Percentiles rank a stretch among this genome's conserved stretches.
Evolutionary conservation across 179 eudicot genomes (phyloP).

Genomic region (Silene coronaria): DNA sequence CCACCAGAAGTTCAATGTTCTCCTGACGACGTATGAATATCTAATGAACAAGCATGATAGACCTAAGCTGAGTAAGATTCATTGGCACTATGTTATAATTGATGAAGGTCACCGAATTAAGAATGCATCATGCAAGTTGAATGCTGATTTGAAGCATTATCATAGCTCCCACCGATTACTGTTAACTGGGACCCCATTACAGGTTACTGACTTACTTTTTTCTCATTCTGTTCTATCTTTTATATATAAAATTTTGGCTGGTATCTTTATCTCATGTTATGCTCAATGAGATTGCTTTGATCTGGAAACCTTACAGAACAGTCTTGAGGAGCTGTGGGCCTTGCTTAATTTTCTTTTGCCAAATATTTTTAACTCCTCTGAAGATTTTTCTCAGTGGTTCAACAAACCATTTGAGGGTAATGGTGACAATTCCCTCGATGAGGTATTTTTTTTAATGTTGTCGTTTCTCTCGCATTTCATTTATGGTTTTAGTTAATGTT

Average conservation of each 20-base stretch:
- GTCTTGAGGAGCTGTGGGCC: slow-evolving; percentile 98
- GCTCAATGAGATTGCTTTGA: background rate
- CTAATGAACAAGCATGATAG: slow-evolving; percentile 99
- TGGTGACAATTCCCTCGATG: slow-evolving; percentile 82
- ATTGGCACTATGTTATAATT: slow-evolving; percentile 95
- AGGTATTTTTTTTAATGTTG: slow-evolving; percentile 39
- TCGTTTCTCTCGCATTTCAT: background rate
- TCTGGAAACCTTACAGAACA: slow-evolving; percentile 51
- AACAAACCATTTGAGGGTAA: slow-evolving; percentile 95
- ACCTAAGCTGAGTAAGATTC: slow-evolving; percentile 83
- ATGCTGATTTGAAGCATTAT: slow-evolving; percentile 92
- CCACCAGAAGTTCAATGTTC: slow-evolving; percentile 90
- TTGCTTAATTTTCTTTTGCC: slow-evolving; percentile 94
- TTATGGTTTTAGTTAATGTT: background rate
- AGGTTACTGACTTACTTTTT: slow-evolving; percentile 40
- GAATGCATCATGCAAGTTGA: slow-evolving; percentile 98
- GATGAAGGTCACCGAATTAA: slow-evolving; percentile 99
- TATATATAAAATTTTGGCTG: background rate
- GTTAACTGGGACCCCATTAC: slow-evolving; percentile 95
- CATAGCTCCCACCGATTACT: slow-evolving; percentile 89
- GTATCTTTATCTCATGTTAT: background rate
- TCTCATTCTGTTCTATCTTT: background rate
- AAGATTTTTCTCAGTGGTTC: slow-evolving; percentile 98
- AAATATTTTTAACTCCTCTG: slow-evolving; percentile 87
- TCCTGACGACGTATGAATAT: slow-evolving; percentile 94